These are phyloP conservation scores for Mycena polygramma DNA, from an alignment of 768 basidiomycete genomes.

Conservation along the genomic window DNA sequence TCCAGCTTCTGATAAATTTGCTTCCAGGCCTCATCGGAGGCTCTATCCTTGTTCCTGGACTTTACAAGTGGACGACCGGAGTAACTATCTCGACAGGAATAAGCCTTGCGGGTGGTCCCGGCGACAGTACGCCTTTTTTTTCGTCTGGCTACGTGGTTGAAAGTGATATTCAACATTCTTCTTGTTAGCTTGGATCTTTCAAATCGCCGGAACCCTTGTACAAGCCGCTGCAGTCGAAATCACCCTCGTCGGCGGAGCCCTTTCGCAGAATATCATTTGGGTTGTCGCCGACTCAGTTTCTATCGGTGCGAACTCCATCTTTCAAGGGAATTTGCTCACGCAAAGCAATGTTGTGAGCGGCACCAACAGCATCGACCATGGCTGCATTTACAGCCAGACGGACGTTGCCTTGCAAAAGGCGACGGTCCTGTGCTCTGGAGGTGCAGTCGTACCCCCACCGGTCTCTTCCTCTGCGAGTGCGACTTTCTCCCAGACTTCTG, in stretches of 20 bases:
- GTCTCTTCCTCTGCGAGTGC: too few relatives aligned
- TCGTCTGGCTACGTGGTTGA: neutral
- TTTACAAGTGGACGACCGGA: constrained; percentile 25
- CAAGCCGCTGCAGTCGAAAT: constrained; percentile 8
- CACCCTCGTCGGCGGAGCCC: constrained; percentile 3
- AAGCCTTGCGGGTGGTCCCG: constrained; percentile 5
- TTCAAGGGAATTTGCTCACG: constrained; percentile 8
- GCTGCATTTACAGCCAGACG: constrained; percentile 10
- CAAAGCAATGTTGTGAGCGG: constrained; percentile 1
- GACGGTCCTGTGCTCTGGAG: constrained; percentile 6
- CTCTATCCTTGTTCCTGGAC: constrained; percentile 12
- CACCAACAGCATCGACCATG: neutral
- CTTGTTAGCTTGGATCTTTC: constrained; percentile 17
- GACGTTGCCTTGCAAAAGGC: constrained; percentile 1
- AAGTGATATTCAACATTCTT: too few relatives aligned
- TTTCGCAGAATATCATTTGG: constrained; percentile 15
- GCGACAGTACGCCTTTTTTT: constrained; percentile 13
- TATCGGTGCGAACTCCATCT: neutral
- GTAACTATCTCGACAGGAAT: constrained; percentile 15
- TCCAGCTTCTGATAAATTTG: neutral
- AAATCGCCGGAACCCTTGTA: neutral
- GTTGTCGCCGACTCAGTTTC: neutral
- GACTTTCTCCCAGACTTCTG: too few relatives aligned
- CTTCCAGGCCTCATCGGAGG: constrained; percentile 12
- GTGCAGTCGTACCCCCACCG: too few relatives aligned